Evolutionary conservation across 345 rosid species (phyloP).

Genomic region (Acer yangbiense): DNA sequence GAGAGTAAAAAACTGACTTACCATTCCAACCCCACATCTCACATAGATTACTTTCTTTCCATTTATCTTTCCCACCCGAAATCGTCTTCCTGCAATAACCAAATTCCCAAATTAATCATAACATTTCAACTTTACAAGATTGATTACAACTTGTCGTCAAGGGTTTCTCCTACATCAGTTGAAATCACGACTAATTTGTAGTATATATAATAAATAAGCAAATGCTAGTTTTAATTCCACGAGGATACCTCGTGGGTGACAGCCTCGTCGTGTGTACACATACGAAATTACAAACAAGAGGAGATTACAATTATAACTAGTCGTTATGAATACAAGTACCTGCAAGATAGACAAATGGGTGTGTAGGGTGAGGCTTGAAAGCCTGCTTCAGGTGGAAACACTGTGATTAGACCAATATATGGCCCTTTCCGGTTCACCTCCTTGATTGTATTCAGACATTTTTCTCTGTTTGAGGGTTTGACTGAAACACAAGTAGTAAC

Average conservation of each 20-base stretch:
- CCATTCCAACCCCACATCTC: conserved; percentile 67
- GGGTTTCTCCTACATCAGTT: too few relatives aligned
- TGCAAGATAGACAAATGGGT: conserved; percentile 50
- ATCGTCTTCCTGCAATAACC: conserved; percentile 43
- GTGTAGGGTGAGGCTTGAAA: conserved; percentile 32
- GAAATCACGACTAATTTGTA: too few relatives aligned
- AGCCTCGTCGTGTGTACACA: too few relatives aligned
- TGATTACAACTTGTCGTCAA: too few relatives aligned
- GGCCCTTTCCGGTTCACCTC: conserved; percentile 46
- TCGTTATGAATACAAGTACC: conserved; percentile 21
- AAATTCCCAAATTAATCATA: too few relatives aligned
- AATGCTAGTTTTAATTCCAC: too few relatives aligned
- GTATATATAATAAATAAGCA: too few relatives aligned
- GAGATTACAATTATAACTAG: too few relatives aligned
- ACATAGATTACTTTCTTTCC: conserved; percentile 53
- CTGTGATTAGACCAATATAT: conserved; percentile 50
- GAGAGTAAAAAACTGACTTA: not conserved
- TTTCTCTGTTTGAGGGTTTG: conserved; percentile 16
- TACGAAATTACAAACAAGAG: too few relatives aligned
- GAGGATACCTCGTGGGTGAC: too few relatives aligned
- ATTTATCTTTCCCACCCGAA: conserved; percentile 40
- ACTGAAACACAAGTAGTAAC: conserved; percentile 22
- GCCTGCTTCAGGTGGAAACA: conserved; percentile 43
- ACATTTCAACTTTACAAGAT: too few relatives aligned
- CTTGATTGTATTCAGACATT: conserved; percentile 23